Percentiles rank a stretch among this genome's conserved stretches.
These are phyloP conservation scores for Cyberlindnera mississippiensis DNA, from an alignment of 805 yeast species.

Conservation along the genomic window DNA sequence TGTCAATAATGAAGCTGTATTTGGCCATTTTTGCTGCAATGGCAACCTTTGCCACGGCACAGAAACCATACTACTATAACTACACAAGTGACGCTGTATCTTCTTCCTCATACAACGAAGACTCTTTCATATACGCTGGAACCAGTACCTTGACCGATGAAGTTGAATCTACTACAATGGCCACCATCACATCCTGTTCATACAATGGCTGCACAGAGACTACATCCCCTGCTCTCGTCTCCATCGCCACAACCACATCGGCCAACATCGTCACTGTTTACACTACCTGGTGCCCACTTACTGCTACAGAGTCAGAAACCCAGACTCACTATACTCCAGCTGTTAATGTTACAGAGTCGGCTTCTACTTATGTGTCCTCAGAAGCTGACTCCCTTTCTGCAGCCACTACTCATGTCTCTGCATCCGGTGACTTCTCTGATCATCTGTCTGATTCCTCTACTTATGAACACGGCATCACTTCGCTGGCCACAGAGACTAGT, in stretches of 20 bases:
- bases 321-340: background rate
- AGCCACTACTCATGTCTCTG: background rate
- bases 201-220: conserved; percentile 14
- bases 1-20: conserved; percentile 21
- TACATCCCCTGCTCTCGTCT: conserved; percentile 17
- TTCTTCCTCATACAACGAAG: background rate
- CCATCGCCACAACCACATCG: conserved; percentile 33
- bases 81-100: background rate
- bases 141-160: background rate
- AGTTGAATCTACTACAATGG: conserved; percentile 14
- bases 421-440: too few species aligned
- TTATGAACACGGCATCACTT: background rate
- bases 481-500: background rate
- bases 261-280: conserved; percentile 27
- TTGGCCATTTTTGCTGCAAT: conserved; percentile 29
- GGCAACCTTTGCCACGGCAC: conserved; percentile 23
- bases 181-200: conserved; percentile 23
- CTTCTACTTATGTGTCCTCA: background rate
- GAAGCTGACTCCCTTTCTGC: background rate
- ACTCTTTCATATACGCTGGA: background rate
- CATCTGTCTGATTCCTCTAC: background rate
- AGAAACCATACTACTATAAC: conserved; percentile 18
- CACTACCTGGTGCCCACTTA: conserved; percentile 27
- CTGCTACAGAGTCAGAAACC: conserved; percentile 1
- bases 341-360: background rate